Conservation (phyloP, 2,329 filamentous ascomycete genomes). For the Tolypocladium cylindrosporum region DNA sequence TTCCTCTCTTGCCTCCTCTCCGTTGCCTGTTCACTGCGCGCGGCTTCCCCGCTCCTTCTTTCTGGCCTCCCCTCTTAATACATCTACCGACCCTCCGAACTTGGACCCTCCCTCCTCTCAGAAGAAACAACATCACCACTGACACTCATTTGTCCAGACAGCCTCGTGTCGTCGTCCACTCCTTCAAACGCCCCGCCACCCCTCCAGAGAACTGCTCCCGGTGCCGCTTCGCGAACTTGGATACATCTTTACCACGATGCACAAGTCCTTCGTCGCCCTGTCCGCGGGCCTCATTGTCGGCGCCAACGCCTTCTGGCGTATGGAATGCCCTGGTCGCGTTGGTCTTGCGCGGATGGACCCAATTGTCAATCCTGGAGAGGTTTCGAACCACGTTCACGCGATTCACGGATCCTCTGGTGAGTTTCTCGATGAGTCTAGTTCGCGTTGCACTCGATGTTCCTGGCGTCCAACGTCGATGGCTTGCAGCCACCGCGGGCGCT, state of each 20-base stretch:
- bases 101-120: background rate
- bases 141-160: slow-evolving; percentile 16
- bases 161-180: slow-evolving; percentile 24
- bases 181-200: slow-evolving; percentile 11
- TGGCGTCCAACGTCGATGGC: background rate
- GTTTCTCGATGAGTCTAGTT: slow-evolving; percentile 23
- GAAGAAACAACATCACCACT: slow-evolving; percentile 1
- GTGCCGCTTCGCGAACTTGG: slow-evolving; percentile 11
- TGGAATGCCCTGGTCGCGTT: slow-evolving; percentile 66
- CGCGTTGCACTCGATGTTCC: background rate
- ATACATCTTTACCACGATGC: slow-evolving; percentile 18
- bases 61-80: background rate
- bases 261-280: slow-evolving; percentile 21
- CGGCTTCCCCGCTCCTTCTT: background rate
- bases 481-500: background rate
- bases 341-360: slow-evolving; percentile 70
- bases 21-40: background rate
- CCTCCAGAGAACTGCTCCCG: slow-evolving; percentile 5
- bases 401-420: slow-evolving; percentile 69
- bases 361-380: slow-evolving; percentile 50
- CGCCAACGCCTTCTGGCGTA: slow-evolving; percentile 73
- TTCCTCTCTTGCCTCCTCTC: background rate
- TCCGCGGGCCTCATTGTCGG: slow-evolving; percentile 23
- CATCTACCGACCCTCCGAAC: background rate
- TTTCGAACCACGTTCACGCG: slow-evolving; percentile 60